Conservation (phyloP, 805 yeast genomes). For the Brettanomyces sp. region DNA sequence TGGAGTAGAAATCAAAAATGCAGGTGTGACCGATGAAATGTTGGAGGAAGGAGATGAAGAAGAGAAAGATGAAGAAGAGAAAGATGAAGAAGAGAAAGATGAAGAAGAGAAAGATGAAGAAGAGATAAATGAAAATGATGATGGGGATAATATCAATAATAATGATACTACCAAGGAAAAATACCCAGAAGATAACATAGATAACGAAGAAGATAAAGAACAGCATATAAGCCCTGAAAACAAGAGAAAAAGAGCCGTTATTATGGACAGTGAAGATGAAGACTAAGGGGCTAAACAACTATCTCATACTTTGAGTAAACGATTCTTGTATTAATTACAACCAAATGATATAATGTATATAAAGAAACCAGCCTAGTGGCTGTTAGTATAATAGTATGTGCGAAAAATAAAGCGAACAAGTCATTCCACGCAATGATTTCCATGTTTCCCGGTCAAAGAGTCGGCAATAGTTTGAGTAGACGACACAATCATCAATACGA, state of each 20-base stretch:
- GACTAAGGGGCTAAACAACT: not conserved
- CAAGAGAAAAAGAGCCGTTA: not conserved
- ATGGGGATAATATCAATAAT: not conserved
- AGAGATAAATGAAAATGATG: not conserved
- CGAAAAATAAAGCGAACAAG: too few relatives aligned
- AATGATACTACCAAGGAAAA: not conserved
- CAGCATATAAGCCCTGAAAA: not conserved
- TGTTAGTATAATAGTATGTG: too few relatives aligned
- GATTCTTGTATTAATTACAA: not conserved
- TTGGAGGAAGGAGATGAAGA: not conserved
- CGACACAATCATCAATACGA: slow-evolving; percentile 70
- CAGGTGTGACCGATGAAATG: not conserved
- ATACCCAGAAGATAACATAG: not conserved
- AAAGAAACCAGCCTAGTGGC: too few relatives aligned
- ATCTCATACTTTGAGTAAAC: not conserved
- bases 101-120: not conserved
- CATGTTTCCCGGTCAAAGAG: slow-evolving; percentile 30
- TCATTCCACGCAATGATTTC: slow-evolving; percentile 37
- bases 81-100: not conserved
- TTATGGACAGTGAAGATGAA: slow-evolving; percentile 1
- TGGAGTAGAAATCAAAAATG: too few relatives aligned
- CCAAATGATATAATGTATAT: too few relatives aligned
- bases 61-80: too few relatives aligned
- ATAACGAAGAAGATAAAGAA: not conserved
- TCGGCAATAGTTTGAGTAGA: slow-evolving; percentile 59